Evolutionary conservation across 208 protist genomes (phyloP), one percentile per base, ranked within the genome.

Genomic region (Paratrypanosoma confusum): DNA sequence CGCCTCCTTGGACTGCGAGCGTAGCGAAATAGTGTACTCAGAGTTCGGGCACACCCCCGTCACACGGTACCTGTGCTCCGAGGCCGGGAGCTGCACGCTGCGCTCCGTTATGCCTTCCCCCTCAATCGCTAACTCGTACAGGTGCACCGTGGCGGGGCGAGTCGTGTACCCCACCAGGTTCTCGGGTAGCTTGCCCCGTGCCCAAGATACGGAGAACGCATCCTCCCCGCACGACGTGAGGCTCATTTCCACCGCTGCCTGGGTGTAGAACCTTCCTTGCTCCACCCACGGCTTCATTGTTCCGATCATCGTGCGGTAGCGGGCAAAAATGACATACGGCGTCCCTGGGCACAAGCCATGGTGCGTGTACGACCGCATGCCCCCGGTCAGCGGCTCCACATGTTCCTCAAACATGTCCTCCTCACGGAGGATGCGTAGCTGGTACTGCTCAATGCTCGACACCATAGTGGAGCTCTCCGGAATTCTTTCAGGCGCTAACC

Each of bases 261-360:
- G 62, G 20, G 83, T 95, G 40, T 75, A 75, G 24, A 95, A 84
- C 6, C 81, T 65, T 4, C 67, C 59, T 37, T 85, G 65, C 53
- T 92, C 81, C 7, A 25, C 52, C 83, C 83, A 95, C 18, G 73
- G 70, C 16, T 65, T 72, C 58, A 76, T 65, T 0, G 78, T 86
- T 31, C 66, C 65, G 25, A 93, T 72, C 20, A 93, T 57, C 18
- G 77, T 93, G 36, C 62, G 56, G 58, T 91, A 91, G 18, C 81
- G 79, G 49, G 80, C 63, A 49, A 90, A 54, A 1, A 90, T 76
- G 49, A 91, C 70, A 62, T 93, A 91, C 1, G 70, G 66, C 14
- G 72, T 76, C 2, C 75, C 81, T 2, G 82, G 69, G 18, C 47
- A 35, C 13, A 95, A 60, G 20, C 66, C 60, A 41, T 75, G 65